phyloP scores from a whole-genome alignment of 2,329 filamentous ascomycete genomes.

The Talaromyces sp. region DNA sequence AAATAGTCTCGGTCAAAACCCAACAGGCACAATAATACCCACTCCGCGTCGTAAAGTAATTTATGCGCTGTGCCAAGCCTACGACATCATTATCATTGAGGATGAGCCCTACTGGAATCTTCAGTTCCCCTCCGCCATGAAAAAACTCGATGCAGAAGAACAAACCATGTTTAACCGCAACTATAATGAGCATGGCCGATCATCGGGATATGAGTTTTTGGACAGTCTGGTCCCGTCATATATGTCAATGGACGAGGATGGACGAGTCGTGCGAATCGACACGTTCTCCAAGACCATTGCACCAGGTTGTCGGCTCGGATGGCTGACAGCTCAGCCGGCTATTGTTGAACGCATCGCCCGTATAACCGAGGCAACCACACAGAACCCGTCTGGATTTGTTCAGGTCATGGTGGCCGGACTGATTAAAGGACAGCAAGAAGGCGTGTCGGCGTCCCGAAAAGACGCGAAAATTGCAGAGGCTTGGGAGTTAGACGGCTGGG shows the following conservation, averaged over 20 bases:
- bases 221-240: constrained; percentile 81
- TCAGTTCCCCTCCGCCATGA: constrained; percentile 70
- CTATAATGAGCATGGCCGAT: constrained; percentile 42
- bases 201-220: constrained; percentile 68
- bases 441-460: constrained; percentile 38
- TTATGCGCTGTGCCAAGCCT: constrained; percentile 73
- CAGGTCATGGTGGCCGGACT: constrained; percentile 75
- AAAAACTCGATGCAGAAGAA: constrained; percentile 28
- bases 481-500: constrained; percentile 82
- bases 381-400: constrained; percentile 84
- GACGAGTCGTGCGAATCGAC: constrained; percentile 82
- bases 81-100: constrained; percentile 86
- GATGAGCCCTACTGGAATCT: constrained; percentile 97
- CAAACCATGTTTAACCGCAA: constrained; percentile 28
- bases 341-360: constrained; percentile 68
- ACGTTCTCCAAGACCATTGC: constrained; percentile 93
- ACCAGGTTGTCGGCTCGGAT: constrained; percentile 82
- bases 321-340: constrained; percentile 78
- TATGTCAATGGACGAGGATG: constrained; percentile 73
- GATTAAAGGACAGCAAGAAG: constrained; percentile 61
- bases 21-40: constrained; percentile 70
- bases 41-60: constrained; percentile 69
- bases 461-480: constrained; percentile 50
- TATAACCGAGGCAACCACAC: constrained; percentile 71
- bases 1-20: constrained; percentile 77